Evolutionary conservation across 1,139 yeast genomes (phyloP).

Genomic region (Lodderomyces margitis): DNA sequence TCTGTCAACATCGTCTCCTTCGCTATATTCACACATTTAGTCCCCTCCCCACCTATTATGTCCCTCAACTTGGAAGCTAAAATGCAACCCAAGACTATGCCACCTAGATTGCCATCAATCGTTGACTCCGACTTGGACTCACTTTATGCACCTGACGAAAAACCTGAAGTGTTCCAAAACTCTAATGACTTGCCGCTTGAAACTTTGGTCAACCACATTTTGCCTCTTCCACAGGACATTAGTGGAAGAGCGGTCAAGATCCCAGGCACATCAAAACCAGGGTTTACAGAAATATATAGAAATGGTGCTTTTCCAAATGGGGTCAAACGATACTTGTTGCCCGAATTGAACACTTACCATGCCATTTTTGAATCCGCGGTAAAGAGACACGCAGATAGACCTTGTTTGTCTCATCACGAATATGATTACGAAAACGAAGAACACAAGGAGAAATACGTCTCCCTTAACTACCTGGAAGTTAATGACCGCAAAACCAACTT

Average conservation of each 20-base stretch:
- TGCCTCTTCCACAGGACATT: conserved; percentile 26
- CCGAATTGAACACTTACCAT: conserved; percentile 31
- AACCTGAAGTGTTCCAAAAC: conserved; percentile 19
- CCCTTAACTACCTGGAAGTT: conserved; percentile 23
- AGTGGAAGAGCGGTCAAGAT: conserved; percentile 23
- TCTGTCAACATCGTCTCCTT: no score
- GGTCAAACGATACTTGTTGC: conserved; percentile 22
- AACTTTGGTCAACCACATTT: conserved; percentile 18
- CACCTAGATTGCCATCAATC: conserved; percentile 13
- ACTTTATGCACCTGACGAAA: conserved; percentile 14
- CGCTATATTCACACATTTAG: no score
- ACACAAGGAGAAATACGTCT: conserved; percentile 20
- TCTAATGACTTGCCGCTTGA: conserved; percentile 18
- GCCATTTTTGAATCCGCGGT: conserved; percentile 25
- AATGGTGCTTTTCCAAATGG: conserved; percentile 24
- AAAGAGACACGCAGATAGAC: conserved; percentile 18
- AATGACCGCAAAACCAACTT: conserved; percentile 22
- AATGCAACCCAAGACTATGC: no score
- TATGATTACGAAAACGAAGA: conserved; percentile 27
- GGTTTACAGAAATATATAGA: conserved; percentile 34
- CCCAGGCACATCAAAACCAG: conserved; percentile 29
- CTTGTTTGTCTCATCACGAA: conserved; percentile 31
- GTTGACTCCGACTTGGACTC: conserved; percentile 8
- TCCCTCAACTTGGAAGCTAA: neutral
- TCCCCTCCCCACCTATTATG: neutral